A percentile compares a stretch with the other conserved stretches of the same genome.
phyloP scores from a whole-genome alignment of 148 eudicot species.

The Nepenthes mirabilis region DNA sequence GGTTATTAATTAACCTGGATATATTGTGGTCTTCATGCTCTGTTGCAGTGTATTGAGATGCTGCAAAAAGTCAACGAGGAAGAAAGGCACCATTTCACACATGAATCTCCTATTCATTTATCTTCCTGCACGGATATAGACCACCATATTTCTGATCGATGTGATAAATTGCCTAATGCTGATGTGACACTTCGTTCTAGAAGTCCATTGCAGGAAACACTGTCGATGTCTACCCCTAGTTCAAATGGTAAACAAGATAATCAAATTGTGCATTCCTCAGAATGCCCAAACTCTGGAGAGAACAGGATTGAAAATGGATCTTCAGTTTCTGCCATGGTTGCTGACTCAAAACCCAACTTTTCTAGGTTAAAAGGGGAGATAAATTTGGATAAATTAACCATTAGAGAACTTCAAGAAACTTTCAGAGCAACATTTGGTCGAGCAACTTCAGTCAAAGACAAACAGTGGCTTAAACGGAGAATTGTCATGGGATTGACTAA shows the following conservation, averaged over 20 bases:
- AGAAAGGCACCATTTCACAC: slow-evolving; percentile 3
- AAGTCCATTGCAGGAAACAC: slow-evolving; percentile 25
- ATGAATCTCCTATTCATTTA: slow-evolving; percentile 5
- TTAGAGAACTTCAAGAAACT: slow-evolving; percentile 88
- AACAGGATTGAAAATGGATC: slow-evolving; percentile 22
- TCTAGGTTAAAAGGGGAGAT: slow-evolving; percentile 70
- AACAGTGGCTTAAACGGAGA: slow-evolving; percentile 92
- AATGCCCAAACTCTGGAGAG: slow-evolving; percentile 19
- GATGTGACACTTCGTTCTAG: slow-evolving; percentile 5
- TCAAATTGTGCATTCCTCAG: slow-evolving; percentile 22
- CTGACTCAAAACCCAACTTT: slow-evolving; percentile 56
- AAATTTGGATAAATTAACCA: slow-evolving; percentile 61
- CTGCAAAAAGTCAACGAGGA: slow-evolving; percentile 6
- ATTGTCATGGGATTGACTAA: slow-evolving; percentile 89
- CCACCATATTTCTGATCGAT: not conserved
- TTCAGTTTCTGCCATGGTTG: slow-evolving; percentile 14
- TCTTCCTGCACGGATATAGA: slow-evolving; percentile 9
- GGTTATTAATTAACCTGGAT: not conserved
- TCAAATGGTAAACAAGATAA: slow-evolving; percentile 13
- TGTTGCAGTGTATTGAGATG: not conserved
- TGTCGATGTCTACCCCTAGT: slow-evolving; percentile 15
- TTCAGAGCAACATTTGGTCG: slow-evolving; percentile 94
- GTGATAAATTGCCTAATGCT: slow-evolving; percentile 1
- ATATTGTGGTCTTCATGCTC: not conserved
- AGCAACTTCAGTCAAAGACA: slow-evolving; percentile 83